These are phyloP conservation scores for Aspergillus arachidicola DNA, from an alignment of 2,329 filamentous ascomycete species.

Conservation along the genomic window DNA sequence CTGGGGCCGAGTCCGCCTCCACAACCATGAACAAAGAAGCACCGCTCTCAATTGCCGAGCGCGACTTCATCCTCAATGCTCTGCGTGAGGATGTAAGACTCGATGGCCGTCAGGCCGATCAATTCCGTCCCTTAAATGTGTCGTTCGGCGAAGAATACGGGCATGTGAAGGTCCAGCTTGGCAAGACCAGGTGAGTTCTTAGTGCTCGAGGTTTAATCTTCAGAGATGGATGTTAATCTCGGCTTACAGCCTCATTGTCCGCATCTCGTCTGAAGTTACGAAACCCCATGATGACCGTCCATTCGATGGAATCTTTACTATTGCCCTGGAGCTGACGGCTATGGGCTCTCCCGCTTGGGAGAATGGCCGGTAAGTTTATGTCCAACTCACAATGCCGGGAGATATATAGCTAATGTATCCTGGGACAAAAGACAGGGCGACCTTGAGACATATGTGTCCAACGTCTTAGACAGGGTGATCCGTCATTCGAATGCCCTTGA, in stretches of 20 bases:
- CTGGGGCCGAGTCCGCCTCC: constrained; percentile 28
- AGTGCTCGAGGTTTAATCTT: background rate
- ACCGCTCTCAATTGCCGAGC: constrained; percentile 87
- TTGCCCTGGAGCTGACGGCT: constrained; percentile 85
- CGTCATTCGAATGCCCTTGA: constrained; percentile 90
- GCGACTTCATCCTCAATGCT: constrained; percentile 80
- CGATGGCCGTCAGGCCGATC: constrained; percentile 79
- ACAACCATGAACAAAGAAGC: constrained; percentile 83
- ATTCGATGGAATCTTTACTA: constrained; percentile 94
- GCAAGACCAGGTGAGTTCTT: constrained; percentile 76
- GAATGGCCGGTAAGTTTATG: constrained; percentile 64
- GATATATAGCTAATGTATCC: background rate
- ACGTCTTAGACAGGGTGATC: constrained; percentile 90
- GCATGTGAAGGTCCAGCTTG: constrained; percentile 80
- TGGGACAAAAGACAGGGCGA: constrained; percentile 66
- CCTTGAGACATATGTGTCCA: constrained; percentile 80
- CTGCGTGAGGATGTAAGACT: constrained; percentile 78
- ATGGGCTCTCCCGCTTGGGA: constrained; percentile 93
- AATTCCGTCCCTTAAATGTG: constrained; percentile 76
- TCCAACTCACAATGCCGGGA: background rate
- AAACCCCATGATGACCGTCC: constrained; percentile 84
- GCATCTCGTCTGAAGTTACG: constrained; percentile 85
- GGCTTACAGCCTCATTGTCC: constrained; percentile 57
- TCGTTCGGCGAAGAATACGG: constrained; percentile 90
- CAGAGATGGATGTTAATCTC: background rate